These are phyloP conservation scores for Grifola frondosa DNA, from an alignment of 1,284 basidiomycete species.

Conservation along the genomic window DNA sequence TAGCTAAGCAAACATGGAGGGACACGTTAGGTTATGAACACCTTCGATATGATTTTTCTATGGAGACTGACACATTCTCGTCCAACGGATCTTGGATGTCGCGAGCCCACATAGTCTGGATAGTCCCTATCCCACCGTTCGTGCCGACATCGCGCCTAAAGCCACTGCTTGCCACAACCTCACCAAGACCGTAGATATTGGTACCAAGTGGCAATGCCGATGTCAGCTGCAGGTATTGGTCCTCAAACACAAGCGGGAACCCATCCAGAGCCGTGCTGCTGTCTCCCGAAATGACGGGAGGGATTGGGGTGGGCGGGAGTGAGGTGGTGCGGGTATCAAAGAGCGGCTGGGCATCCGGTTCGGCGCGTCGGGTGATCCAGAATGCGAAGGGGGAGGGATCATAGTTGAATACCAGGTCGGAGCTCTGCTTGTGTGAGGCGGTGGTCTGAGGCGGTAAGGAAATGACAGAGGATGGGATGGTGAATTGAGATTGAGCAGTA, in stretches of 20 bases:
- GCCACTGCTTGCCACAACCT: constrained; percentile 67
- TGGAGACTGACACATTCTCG: constrained; percentile 54
- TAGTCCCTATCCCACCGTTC: constrained; percentile 50
- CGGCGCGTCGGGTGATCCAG: constrained; percentile 71
- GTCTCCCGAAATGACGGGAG: constrained; percentile 45
- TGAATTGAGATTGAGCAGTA: constrained; percentile 55
- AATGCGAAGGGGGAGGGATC: constrained; percentile 68
- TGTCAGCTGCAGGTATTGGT: constrained; percentile 69
- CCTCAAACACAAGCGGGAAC: constrained; percentile 73
- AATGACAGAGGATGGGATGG: constrained; percentile 63
- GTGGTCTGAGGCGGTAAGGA: constrained; percentile 38
- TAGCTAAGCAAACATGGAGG: constrained; percentile 64
- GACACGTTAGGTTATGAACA: constrained; percentile 54
- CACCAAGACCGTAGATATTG: constrained; percentile 80
- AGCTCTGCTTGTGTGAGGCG: constrained; percentile 34
- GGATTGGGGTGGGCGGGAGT: constrained; percentile 54
- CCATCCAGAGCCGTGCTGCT: constrained; percentile 52
- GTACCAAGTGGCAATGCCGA: constrained; percentile 62
- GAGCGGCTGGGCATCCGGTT: constrained; percentile 55
- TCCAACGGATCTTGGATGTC: constrained; percentile 59
- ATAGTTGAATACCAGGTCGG: constrained; percentile 72
- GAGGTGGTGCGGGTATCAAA: constrained; percentile 73
- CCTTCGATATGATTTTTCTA: constrained; percentile 14
- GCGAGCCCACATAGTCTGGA: constrained; percentile 73
- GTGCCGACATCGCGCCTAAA: constrained; percentile 65